These are phyloP conservation scores for Tulasnella sp. DNA, from an alignment of 768 basidiomycete species.

Conservation along the genomic window DNA sequence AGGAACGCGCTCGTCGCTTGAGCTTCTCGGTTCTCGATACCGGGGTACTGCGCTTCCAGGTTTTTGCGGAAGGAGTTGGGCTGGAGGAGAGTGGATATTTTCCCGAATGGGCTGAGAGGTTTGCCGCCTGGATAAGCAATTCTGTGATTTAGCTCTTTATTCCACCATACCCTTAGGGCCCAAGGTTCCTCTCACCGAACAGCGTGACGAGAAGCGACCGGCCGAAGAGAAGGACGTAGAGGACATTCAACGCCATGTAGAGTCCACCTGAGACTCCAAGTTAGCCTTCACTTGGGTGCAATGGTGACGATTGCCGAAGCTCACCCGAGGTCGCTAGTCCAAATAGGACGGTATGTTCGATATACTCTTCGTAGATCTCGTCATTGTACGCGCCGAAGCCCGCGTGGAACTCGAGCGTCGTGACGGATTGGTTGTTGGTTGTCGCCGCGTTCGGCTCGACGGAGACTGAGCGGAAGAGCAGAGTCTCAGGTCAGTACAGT, in stretches of 20 bases:
- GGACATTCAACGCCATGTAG: not conserved
- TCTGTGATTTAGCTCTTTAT: not conserved
- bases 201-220: not conserved
- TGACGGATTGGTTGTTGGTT: not conserved
- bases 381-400: not conserved
- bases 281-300: not conserved
- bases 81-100: not conserved
- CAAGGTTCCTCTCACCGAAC: not conserved
- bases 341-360: not conserved
- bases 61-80: not conserved
- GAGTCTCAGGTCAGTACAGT: not conserved
- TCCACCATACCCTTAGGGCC: not conserved
- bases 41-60: not conserved
- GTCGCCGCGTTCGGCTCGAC: not conserved
- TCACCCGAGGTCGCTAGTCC: not conserved
- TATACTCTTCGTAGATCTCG: not conserved
- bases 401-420: not conserved
- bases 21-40: not conserved
- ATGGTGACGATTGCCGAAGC: not conserved
- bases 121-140: not conserved
- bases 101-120: not conserved
- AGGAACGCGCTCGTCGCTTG: not conserved
- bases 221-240: not conserved
- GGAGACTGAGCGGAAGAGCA: not conserved
- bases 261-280: not conserved